These are phyloP conservation scores for Aspergillus sclerotiicarbonarius DNA, from an alignment of 495 filamentous ascomycete genomes.

Conservation along the genomic window DNA sequence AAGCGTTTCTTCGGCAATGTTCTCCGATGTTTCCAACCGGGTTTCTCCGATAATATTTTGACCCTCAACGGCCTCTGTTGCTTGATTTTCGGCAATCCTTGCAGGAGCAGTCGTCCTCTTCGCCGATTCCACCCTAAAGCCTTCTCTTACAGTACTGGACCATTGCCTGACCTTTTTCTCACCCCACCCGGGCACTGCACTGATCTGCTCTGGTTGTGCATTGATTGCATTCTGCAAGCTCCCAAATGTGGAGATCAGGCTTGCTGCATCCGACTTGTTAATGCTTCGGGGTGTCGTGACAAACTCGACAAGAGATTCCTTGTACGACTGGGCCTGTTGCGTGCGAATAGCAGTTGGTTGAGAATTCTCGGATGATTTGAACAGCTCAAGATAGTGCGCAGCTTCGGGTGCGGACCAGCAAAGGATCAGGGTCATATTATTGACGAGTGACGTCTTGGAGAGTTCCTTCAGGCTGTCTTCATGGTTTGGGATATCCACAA, in stretches of 20 bases:
- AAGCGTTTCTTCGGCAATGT: conserved; percentile 19
- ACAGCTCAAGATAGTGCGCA: conserved; percentile 87
- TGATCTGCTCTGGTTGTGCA: conserved; percentile 79
- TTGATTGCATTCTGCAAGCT: conserved; percentile 83
- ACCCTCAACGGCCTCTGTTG: conserved; percentile 1
- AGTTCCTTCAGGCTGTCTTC: conserved; percentile 78
- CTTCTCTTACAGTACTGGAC: conserved; percentile 76
- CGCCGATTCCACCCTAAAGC: conserved; percentile 71
- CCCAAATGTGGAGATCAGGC: conserved; percentile 83
- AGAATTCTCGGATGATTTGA: conserved; percentile 88
- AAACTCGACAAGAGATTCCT: conserved; percentile 90
- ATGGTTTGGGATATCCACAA: conserved; percentile 91
- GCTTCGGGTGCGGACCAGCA: conserved; percentile 94
- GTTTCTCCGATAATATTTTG: neutral
- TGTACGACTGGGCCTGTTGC: conserved; percentile 76
- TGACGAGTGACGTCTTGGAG: conserved; percentile 84
- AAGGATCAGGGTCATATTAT: conserved; percentile 86
- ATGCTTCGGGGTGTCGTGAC: conserved; percentile 84
- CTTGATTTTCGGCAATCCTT: conserved; percentile 13
- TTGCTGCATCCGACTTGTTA: conserved; percentile 91
- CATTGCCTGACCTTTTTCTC: conserved; percentile 90
- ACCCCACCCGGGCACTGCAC: conserved; percentile 83
- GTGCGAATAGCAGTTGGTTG: conserved; percentile 77
- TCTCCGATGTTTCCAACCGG: neutral
- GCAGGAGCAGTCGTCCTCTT: conserved; percentile 49